Evolutionary conservation across 2,329 filamentous ascomycete genomes (phyloP).

Genomic region (Xylaria arbuscula): DNA sequence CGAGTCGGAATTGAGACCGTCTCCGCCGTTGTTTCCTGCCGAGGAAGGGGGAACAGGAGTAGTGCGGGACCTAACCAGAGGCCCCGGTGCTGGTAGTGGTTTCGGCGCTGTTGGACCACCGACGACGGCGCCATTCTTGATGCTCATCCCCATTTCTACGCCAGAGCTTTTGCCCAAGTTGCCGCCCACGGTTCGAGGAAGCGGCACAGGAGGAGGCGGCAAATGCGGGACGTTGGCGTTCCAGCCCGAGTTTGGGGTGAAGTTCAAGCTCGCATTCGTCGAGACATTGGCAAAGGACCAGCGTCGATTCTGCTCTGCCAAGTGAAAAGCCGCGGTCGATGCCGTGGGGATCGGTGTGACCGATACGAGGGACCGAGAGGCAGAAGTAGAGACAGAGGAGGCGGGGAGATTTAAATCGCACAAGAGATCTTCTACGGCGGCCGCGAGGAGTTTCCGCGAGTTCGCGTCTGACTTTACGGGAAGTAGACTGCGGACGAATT

Average conservation of each 20-base stretch:
- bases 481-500: constrained; percentile 78
- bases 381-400: constrained; percentile 1
- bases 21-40: background rate
- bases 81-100: constrained; percentile 19
- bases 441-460: constrained; percentile 69
- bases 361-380: constrained; percentile 11
- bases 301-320: constrained; percentile 26
- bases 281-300: constrained; percentile 27
- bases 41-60: background rate
- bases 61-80: constrained; percentile 11
- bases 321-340: constrained; percentile 3
- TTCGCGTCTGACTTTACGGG: constrained; percentile 68
- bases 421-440: constrained; percentile 62
- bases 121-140: background rate
- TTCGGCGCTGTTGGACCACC: constrained; percentile 6
- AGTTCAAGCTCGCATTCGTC: constrained; percentile 1
- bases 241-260: constrained; percentile 11
- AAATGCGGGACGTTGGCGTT: constrained; percentile 16
- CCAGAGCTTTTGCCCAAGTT: background rate
- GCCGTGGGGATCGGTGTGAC: background rate
- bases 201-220: constrained; percentile 35
- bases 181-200: constrained; percentile 7
- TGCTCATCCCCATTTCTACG: background rate
- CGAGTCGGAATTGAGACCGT: background rate
- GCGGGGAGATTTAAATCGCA: constrained; percentile 39